Evolutionary conservation across 1,284 basidiomycete genomes (phyloP).

Genomic region (Apiotrichum mycotoxinovorans): DNA sequence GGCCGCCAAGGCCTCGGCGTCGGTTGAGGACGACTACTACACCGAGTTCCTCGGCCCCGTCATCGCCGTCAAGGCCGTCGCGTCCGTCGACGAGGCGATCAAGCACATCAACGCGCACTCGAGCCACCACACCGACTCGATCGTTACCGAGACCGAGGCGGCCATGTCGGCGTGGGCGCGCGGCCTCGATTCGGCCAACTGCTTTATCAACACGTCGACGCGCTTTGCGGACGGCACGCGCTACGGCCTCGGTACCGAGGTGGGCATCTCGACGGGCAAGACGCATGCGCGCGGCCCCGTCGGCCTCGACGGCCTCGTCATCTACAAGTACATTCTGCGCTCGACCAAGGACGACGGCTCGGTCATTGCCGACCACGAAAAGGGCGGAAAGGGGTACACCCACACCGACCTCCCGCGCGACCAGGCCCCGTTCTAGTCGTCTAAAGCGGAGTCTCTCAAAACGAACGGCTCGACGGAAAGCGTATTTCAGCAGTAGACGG

Average conservation of each 20-base stretch:
- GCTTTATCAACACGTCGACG: slow-evolving; percentile 91
- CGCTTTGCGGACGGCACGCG: slow-evolving; percentile 96
- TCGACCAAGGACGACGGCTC: slow-evolving; percentile 71
- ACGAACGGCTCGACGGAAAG: not conserved
- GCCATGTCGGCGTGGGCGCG: slow-evolving; percentile 73
- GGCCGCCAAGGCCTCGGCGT: slow-evolving; percentile 55
- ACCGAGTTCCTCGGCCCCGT: slow-evolving; percentile 86
- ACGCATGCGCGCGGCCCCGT: slow-evolving; percentile 97
- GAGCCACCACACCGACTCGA: slow-evolving; percentile 92
- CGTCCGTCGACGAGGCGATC: slow-evolving; percentile 70
- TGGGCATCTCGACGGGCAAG: slow-evolving; percentile 93
- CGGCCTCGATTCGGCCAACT: slow-evolving; percentile 86
- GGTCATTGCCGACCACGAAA: slow-evolving; percentile 59
- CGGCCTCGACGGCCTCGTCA: slow-evolving; percentile 88
- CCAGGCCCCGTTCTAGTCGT: slow-evolving; percentile 33
- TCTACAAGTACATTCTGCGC: slow-evolving; percentile 87
- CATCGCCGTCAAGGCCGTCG: slow-evolving; percentile 72
- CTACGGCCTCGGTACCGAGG: slow-evolving; percentile 96
- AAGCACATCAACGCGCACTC: slow-evolving; percentile 87
- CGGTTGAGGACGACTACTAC: slow-evolving; percentile 64
- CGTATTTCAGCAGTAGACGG: not conserved
- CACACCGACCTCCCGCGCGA: slow-evolving; percentile 55
- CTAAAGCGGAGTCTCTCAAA: no score
- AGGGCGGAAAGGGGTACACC: slow-evolving; percentile 63
- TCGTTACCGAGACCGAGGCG: slow-evolving; percentile 74